A percentile compares a stretch with the other conserved stretches of the same genome.
Evolutionary conservation across 805 yeast species (phyloP).

Genomic region (Maudiozyma serrabonitensis): DNA sequence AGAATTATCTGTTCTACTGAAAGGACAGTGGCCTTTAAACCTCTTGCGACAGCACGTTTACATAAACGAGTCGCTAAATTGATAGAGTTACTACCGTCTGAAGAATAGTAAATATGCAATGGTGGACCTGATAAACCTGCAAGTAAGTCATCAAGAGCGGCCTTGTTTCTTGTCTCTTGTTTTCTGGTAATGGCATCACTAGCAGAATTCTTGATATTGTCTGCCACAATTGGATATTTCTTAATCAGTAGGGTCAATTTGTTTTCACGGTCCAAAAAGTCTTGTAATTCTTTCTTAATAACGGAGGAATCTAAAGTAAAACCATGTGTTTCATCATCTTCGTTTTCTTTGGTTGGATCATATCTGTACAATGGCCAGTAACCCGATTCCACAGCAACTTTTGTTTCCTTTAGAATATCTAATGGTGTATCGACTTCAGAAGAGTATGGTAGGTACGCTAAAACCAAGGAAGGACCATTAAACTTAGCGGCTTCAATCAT

Average conservation of each 20-base stretch:
- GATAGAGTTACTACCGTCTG: slow-evolving; percentile 88
- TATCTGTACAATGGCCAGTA: slow-evolving; percentile 92
- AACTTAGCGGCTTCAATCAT: slow-evolving; percentile 81
- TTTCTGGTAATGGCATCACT: slow-evolving; percentile 50
- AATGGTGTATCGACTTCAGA: slow-evolving; percentile 59
- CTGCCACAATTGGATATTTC: slow-evolving; percentile 64
- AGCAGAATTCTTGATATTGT: slow-evolving; percentile 55
- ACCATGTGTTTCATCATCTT: slow-evolving; percentile 39
- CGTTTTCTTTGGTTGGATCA: slow-evolving; percentile 45
- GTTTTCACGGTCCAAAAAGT: slow-evolving; percentile 84
- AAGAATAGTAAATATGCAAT: slow-evolving; percentile 72
- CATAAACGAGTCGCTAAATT: slow-evolving; percentile 69
- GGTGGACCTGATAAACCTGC: slow-evolving; percentile 93
- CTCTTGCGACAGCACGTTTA: slow-evolving; percentile 71
- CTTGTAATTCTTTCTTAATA: slow-evolving; percentile 63
- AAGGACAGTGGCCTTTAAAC: slow-evolving; percentile 43
- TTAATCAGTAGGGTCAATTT: slow-evolving; percentile 66
- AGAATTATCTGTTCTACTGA: slow-evolving; percentile 58
- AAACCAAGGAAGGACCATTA: slow-evolving; percentile 82
- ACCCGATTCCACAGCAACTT: slow-evolving; percentile 85
- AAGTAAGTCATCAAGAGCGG: slow-evolving; percentile 64
- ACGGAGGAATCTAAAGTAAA: slow-evolving; percentile 81
- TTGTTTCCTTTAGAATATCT: slow-evolving; percentile 74
- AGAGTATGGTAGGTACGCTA: slow-evolving; percentile 78
- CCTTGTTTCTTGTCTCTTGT: slow-evolving; percentile 61